Percentiles rank a stretch among this genome's conserved stretches.
phyloP scores from a whole-genome alignment of 768 basidiomycete genomes.

The Leccinum obscurum region DNA sequence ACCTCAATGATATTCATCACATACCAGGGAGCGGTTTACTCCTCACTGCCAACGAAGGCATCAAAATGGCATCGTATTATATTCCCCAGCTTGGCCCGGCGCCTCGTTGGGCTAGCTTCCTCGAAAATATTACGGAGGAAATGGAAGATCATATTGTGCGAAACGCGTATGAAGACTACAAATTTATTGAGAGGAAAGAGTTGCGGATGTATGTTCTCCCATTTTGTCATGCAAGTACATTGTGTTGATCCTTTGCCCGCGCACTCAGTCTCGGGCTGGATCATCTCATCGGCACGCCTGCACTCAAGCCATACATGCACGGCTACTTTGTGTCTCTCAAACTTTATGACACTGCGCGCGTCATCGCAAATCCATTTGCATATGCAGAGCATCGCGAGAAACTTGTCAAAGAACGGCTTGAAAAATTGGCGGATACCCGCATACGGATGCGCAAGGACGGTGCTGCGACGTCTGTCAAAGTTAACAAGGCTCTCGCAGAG shows the following conservation, averaged over 20 bases:
- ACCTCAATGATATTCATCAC: constrained; percentile 90
- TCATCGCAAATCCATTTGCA: constrained; percentile 95
- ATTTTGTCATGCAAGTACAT: background rate
- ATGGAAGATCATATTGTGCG: constrained; percentile 87
- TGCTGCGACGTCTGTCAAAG: constrained; percentile 26
- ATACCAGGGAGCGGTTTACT: constrained; percentile 86
- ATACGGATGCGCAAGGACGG: constrained; percentile 78
- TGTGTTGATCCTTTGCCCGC: background rate
- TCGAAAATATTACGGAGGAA: constrained; percentile 98
- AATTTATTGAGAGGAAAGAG: constrained; percentile 89
- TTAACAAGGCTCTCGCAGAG: constrained; percentile 86
- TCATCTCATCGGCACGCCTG: constrained; percentile 91
- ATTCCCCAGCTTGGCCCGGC: constrained; percentile 96
- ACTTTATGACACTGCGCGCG: constrained; percentile 91
- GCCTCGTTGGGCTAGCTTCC: constrained; percentile 95
- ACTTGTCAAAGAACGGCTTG: constrained; percentile 84
- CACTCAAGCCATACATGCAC: constrained; percentile 99
- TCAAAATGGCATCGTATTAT: constrained; percentile 92
- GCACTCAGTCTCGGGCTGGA: constrained; percentile 80
- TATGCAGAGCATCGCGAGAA: constrained; percentile 94
- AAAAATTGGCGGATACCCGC: constrained; percentile 89
- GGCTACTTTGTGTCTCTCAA: constrained; percentile 97
- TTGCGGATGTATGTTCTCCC: constrained; percentile 67
- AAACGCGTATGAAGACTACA: constrained; percentile 93
- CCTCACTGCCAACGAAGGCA: constrained; percentile 94